A percentile compares a stretch with the other conserved stretches of the same genome.
Conservation (phyloP, 192 early-diverging fungal species). For the Linnemannia hyalina region DNA sequence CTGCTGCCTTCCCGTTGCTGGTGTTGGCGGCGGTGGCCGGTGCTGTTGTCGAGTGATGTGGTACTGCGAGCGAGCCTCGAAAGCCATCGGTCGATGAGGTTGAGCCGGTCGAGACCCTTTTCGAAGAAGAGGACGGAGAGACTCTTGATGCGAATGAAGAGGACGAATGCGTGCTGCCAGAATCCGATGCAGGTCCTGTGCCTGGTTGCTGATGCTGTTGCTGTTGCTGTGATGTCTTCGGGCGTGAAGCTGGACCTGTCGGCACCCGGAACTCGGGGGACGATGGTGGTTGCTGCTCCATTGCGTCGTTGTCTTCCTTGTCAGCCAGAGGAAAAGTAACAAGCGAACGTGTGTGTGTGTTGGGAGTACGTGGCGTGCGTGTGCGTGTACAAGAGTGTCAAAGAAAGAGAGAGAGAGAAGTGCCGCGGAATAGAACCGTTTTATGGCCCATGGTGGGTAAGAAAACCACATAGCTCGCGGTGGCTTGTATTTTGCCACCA, state of each 20-base stretch:
- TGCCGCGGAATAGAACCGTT: not conserved
- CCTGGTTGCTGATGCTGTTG: no score
- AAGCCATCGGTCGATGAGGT: not conserved
- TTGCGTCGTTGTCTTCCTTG: not conserved
- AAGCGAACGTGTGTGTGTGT: not conserved
- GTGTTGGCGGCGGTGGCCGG: no score
- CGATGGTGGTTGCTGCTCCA: constrained; percentile 1
- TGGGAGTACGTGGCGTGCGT: not conserved
- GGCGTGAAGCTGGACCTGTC: not conserved
- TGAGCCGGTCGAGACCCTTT: not conserved
- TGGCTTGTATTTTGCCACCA: constrained; percentile 7
- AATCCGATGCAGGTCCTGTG: no score
- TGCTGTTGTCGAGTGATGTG: not conserved
- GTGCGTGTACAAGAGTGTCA: not conserved
- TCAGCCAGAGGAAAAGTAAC: not conserved
- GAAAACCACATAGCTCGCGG: not conserved
- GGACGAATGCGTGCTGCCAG: no score
- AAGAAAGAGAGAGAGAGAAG: not conserved
- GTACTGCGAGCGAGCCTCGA: no score
- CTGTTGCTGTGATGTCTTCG: no score
- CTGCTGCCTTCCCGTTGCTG: not conserved
- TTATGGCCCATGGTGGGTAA: constrained; percentile 2
- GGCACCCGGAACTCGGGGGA: constrained; percentile 15
- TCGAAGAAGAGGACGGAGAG: not conserved
- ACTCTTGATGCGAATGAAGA: no score